Evolutionary conservation across 2,329 filamentous ascomycete genomes (phyloP), one percentile per base, ranked within the genome.

Genomic region (Aspergillus neoniger): DNA sequence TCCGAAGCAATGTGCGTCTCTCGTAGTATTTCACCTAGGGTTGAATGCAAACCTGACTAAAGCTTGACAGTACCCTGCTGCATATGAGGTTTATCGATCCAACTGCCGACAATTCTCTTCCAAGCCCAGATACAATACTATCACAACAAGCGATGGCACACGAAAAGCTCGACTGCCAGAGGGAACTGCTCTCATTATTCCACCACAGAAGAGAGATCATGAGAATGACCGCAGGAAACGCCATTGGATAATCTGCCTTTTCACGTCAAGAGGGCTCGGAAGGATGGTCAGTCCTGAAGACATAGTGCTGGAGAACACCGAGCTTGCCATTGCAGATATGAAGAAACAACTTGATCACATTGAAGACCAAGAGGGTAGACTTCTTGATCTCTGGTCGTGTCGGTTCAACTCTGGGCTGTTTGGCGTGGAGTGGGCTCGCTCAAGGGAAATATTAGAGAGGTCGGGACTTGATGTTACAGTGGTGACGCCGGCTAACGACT

Each of bases 361-460:
- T 25, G 38, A 49, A 23, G 17, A 36, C 36, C 63, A 36, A 7
- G 63, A 56, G 9, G 62, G 60, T 7, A 55, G 39, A 17, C 67
- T 76, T 0, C 67, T 65, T 4, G 73, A 74, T 15, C 63, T 86
- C 0, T 79, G 79, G 60, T 81, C 83, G 58, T 84, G 82, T 63
- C 79, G 79, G 60, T 85, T 88, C 64, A 88, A 88, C 67, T 82
- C 83, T 25, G 85, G 83, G 0, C 70, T 82, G 36, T 88, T 88
- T 68, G 74, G 72, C 0, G 83, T 88, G 25, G 74, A 79, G 12
- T 88, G 86, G 86, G 70, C 76, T 58, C 69, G 74, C 36, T 85
- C 84, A 0, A 76, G 74, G 59, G 65, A 62, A 5, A 70, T 83
- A 1, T 55, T 88, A 39, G 73, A 80, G 55, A 66, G 69, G 0